A percentile compares a stretch with the other conserved stretches of the same genome.
phyloP scores from a whole-genome alignment of 768 basidiomycete species.

The Cystoderma amianthinum region DNA sequence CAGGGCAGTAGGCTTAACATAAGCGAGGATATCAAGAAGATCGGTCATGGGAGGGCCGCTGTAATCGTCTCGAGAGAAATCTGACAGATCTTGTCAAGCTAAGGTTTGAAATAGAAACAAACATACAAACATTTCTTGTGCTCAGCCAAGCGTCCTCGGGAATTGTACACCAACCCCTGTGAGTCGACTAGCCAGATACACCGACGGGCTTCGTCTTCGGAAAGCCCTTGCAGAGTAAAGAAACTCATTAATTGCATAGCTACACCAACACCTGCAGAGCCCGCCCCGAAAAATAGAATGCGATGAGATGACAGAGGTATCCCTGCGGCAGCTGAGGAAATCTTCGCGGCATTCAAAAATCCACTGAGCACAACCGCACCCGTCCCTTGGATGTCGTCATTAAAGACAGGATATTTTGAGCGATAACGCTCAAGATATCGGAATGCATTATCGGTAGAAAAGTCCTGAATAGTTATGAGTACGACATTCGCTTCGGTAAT shows the following conservation, averaged over 20 bases:
- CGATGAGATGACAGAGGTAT: constrained; percentile 64
- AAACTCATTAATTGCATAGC: constrained; percentile 85
- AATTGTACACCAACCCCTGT: constrained; percentile 76
- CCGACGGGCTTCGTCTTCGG: constrained; percentile 67
- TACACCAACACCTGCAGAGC: constrained; percentile 89
- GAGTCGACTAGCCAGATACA: constrained; percentile 84
- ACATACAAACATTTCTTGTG: constrained; percentile 66
- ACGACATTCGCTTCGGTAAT: neutral
- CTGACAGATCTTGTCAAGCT: constrained; percentile 28
- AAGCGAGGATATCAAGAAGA: constrained; percentile 70
- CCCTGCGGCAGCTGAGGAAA: constrained; percentile 68
- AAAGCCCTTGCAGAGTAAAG: constrained; percentile 76
- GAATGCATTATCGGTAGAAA: constrained; percentile 90
- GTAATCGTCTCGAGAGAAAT: constrained; percentile 81
- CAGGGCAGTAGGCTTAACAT: constrained; percentile 83
- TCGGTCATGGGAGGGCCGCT: constrained; percentile 66
- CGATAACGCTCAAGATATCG: constrained; percentile 74
- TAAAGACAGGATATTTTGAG: constrained; percentile 72
- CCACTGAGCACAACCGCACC: constrained; percentile 90
- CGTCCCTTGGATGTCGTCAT: constrained; percentile 89
- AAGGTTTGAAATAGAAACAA: constrained; percentile 3
- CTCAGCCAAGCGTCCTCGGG: constrained; percentile 66
- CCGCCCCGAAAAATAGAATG: constrained; percentile 91
- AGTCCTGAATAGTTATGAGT: constrained; percentile 53
- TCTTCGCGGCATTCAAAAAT: constrained; percentile 79